These are phyloP conservation scores for Acorus calamus DNA, from an alignment of 106 monocot species.

Conservation along the genomic window DNA sequence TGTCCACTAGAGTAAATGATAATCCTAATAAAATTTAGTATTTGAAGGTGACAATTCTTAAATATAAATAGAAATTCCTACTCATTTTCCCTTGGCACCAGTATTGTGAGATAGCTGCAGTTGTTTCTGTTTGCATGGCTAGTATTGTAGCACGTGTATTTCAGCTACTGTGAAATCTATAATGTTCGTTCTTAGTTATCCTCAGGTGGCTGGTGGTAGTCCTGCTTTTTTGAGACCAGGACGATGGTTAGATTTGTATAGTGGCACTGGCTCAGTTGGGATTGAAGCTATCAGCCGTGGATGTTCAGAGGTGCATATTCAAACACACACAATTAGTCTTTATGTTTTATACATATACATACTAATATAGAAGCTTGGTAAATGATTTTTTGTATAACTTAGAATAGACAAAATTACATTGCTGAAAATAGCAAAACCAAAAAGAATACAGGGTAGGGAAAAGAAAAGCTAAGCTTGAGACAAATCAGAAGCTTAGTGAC, in stretches of 20 bases:
- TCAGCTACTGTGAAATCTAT: neutral
- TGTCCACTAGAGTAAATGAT: no score
- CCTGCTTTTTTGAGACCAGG: conserved; percentile 90
- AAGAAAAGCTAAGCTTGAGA: no score
- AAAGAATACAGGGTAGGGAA: no score
- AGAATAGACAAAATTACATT: no score
- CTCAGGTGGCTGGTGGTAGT: conserved; percentile 79
- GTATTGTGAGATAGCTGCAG: neutral
- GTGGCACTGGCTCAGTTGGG: conserved; percentile 98
- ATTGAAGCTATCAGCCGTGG: conserved; percentile 98
- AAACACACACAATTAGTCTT: neutral
- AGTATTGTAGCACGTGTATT: neutral
- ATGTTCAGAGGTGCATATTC: conserved; percentile 59
- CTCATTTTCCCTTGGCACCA: neutral
- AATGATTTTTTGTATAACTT: no score
- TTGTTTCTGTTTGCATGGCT: neutral
- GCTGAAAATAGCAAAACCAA: no score
- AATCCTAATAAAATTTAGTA: no score
- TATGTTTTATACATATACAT: neutral
- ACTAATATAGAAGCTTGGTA: neutral
- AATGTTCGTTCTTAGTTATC: neutral
- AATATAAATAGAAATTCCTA: no score
- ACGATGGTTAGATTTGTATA: conserved; percentile 91
- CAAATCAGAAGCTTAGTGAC: no score
- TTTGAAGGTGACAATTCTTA: no score